Evolutionary conservation across 1,284 basidiomycete genomes (phyloP).

Genomic region (Neolentinus lepideus): DNA sequence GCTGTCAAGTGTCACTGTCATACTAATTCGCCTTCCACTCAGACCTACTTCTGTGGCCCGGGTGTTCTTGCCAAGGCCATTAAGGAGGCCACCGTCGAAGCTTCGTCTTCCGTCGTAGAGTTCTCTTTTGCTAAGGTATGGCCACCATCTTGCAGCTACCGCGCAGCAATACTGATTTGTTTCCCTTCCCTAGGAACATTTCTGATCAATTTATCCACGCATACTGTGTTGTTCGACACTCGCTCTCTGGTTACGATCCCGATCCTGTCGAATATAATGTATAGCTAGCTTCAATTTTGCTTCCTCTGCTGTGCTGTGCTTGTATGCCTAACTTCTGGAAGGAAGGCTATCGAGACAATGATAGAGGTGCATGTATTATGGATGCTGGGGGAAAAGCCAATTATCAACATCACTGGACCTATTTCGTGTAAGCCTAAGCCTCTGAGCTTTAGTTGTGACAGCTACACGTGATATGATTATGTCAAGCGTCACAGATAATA

Average conservation of each 20-base stretch:
- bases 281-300: neutral
- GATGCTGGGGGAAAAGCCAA: neutral
- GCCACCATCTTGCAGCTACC: slow-evolving; percentile 6
- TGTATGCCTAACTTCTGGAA: neutral
- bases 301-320: neutral
- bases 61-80: slow-evolving; percentile 65
- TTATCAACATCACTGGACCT: too few species aligned
- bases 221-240: neutral
- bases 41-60: slow-evolving; percentile 86
- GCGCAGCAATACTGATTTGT: neutral
- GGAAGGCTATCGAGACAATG: neutral
- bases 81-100: slow-evolving; percentile 56
- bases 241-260: neutral
- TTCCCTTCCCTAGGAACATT: slow-evolving; percentile 45
- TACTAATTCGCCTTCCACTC: neutral
- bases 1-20: neutral
- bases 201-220: slow-evolving; percentile 32
- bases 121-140: slow-evolving; percentile 79
- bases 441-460: too few species aligned
- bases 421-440: too few species aligned
- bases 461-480: neutral
- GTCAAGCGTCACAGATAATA: neutral
- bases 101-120: slow-evolving; percentile 47
- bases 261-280: neutral
- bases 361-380: neutral